Conservation (phyloP, 75 land plant species). For the Chamaecyparis obtusa region DNA sequence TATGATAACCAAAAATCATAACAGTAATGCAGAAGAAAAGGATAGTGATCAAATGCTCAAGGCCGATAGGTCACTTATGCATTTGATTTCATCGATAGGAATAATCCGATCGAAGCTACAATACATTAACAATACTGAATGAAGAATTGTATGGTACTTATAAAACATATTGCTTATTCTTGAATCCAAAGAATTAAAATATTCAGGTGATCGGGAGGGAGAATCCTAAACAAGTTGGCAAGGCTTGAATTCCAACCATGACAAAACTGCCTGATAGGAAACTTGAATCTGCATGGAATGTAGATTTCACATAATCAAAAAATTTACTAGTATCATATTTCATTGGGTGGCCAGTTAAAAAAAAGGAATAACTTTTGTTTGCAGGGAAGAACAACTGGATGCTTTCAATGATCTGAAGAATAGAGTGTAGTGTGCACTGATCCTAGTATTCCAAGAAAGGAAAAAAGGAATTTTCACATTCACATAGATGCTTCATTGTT, state of each 20-base stretch:
- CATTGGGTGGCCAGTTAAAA: not conserved
- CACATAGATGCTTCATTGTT: not conserved
- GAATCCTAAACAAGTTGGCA: not conserved
- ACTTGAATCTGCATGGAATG: not conserved
- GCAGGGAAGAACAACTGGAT: not conserved
- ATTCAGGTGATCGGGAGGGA: too few relatives aligned
- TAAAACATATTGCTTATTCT: too few relatives aligned
- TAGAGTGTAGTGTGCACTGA: not conserved
- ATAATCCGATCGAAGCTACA: too few relatives aligned
- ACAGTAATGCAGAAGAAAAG: too few relatives aligned
- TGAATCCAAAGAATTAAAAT: too few relatives aligned
- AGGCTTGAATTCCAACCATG: not conserved
- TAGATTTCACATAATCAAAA: not conserved
- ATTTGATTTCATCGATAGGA: too few relatives aligned
- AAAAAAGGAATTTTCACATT: not conserved
- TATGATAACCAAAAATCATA: too few relatives aligned
- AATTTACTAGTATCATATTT: not conserved
- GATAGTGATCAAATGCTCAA: too few relatives aligned
- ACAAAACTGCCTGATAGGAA: not conserved
- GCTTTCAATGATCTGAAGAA: not conserved
- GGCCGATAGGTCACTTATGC: too few relatives aligned
- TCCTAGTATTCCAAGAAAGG: not conserved
- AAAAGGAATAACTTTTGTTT: not conserved
- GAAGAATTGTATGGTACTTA: too few relatives aligned
- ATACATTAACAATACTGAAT: too few relatives aligned